Evolutionary conservation across 2,329 filamentous ascomycete genomes (phyloP), one percentile per base, ranked within the genome.

Genomic region (Chaetomiaceae sp.): DNA sequence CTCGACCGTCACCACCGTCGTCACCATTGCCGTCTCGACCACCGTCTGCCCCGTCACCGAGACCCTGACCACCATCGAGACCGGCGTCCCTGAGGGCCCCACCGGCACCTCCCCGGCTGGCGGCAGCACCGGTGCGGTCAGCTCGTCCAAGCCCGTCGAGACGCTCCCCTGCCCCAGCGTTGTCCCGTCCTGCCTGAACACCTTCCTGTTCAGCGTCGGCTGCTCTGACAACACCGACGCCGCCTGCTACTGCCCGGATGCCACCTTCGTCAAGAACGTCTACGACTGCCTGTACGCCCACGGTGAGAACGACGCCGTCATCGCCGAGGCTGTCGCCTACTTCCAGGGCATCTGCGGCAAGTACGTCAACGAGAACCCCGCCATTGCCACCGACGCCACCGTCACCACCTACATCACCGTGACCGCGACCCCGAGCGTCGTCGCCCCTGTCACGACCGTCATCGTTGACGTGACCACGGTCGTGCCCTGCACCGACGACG

Each of bases 301-400:
- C 77, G 86, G 84, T 57, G 76, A 78, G 53, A 77, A 78, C 53
- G 78, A 84, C 55, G 73, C 79, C 40, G 79, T 87, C 65, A 77
- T 92, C 60, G 75, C 81, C 48, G 72, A 82, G 61, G 88, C 89
- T 54, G 78, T 93, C 53, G 79, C 80, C 62, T 96, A 88, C 81
- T 86, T 96, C 76, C 85, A 91, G 70, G 91, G 91, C 67, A 88
- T 97, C 71, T 97, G 92, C 74, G 89, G 87, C 51, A 72, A 78
- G 47, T 85, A 85, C 70, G 78, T 89, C 31, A 74, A 78, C 14
- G 62, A 79, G 66, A 96, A 96, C 79, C 89, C 91, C n/a, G 87
- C 78, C 57, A 87, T 97, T 63, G 81, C 89, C 64, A 95, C 87
- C 44, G 83, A 80, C 56, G 82, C 89, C 60, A 75, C 76, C 34